Evolutionary conservation across 169 alveolate genomes (phyloP).

Genomic region (Plasmodium gallinaceum): DNA sequence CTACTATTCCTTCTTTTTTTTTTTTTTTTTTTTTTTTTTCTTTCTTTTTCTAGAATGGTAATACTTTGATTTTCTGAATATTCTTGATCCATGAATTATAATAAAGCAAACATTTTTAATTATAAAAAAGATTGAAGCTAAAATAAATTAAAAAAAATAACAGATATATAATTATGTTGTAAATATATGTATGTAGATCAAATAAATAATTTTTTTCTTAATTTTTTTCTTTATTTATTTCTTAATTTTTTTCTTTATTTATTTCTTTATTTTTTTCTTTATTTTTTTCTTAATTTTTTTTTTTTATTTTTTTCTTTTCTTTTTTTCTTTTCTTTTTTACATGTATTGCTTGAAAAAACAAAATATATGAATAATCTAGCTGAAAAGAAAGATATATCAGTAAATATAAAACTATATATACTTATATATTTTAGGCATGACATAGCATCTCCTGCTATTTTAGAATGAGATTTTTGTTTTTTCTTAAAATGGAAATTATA

Average conservation of each 20-base stretch:
- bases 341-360: slow-evolving; percentile 15
- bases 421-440: slow-evolving; percentile 61
- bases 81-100: slow-evolving; percentile 47
- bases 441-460: slow-evolving; percentile 69
- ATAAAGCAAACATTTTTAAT: slow-evolving; percentile 52
- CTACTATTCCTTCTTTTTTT: background rate
- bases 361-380: slow-evolving; percentile 20
- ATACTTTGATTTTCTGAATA: slow-evolving; percentile 38
- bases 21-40: background rate
- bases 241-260: background rate
- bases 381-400: slow-evolving; percentile 35
- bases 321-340: slow-evolving; percentile 3
- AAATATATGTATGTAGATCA: background rate
- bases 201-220: too few species aligned
- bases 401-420: slow-evolving; percentile 47
- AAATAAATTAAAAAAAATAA: background rate
- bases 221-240: background rate
- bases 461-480: background rate
- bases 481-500: too few species aligned
- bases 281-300: background rate
- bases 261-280: background rate
- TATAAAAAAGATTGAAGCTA: slow-evolving; percentile 23
- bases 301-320: background rate
- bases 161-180: background rate
- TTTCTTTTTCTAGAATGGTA: background rate